Conservation (phyloP, 2,329 filamentous ascomycete genomes). For the Sclerotinia minor region DNA sequence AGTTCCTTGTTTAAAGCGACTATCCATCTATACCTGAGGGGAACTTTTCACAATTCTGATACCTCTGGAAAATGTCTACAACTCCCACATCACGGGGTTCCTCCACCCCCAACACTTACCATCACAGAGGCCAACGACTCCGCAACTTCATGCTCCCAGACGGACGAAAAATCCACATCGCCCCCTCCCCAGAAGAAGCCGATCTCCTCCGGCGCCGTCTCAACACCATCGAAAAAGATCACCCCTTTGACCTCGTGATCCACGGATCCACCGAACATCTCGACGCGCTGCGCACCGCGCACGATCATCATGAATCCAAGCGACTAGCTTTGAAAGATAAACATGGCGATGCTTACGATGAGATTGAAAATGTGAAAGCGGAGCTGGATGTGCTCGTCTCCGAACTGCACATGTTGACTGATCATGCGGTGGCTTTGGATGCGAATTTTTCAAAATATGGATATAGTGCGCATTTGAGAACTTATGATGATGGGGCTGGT, state of each 20-base stretch:
- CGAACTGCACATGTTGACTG: constrained; percentile 55
- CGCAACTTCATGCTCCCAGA: constrained; percentile 56
- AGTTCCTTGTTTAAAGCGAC: background rate
- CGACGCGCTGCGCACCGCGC: constrained; percentile 51
- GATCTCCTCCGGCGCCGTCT: constrained; percentile 50
- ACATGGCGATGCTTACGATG: constrained; percentile 53
- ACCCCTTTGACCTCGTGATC: constrained; percentile 56
- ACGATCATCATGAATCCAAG: constrained; percentile 53
- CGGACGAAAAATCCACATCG: constrained; percentile 58
- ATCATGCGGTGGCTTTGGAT: constrained; percentile 56
- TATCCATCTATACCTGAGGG: background rate
- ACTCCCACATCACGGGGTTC: constrained; percentile 26
- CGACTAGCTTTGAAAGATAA: constrained; percentile 50
- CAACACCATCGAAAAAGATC: constrained; percentile 40
- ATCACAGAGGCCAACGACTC: constrained; percentile 45
- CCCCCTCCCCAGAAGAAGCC: constrained; percentile 55
- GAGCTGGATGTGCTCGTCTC: constrained; percentile 54
- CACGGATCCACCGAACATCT: constrained; percentile 54
- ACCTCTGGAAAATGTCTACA: constrained; percentile 28
- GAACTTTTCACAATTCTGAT: background rate
- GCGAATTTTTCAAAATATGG: constrained; percentile 65
- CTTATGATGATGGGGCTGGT: constrained; percentile 44
- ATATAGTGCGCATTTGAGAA: constrained; percentile 58
- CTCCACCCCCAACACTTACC: constrained; percentile 26
- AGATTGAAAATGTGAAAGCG: constrained; percentile 56